A percentile compares a stretch with the other conserved stretches of the same genome.
Evolutionary conservation across 768 basidiomycete genomes (phyloP).

Genomic region (Dentipellis sp.): DNA sequence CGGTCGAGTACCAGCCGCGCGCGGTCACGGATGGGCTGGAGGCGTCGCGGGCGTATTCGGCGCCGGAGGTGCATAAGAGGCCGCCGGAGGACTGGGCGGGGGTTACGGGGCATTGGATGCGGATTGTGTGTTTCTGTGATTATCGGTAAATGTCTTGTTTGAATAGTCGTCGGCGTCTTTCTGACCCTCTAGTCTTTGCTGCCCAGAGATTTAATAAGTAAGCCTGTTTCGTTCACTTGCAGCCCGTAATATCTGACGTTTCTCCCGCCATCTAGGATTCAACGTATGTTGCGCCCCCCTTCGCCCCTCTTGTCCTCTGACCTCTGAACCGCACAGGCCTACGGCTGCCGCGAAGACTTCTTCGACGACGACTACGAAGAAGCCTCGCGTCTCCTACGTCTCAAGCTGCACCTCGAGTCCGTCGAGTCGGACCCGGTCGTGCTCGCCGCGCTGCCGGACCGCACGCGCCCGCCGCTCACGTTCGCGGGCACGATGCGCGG

Average conservation of each 20-base stretch:
- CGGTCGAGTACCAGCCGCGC: constrained; percentile 5
- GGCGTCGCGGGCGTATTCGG: constrained; percentile 44
- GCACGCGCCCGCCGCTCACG: constrained; percentile 20
- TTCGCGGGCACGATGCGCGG: constrained; percentile 23
- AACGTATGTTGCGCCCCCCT: constrained; percentile 17
- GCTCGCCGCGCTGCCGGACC: constrained; percentile 11
- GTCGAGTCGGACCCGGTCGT: constrained; percentile 9
- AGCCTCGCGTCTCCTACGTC: constrained; percentile 53
- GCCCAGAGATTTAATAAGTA: no score
- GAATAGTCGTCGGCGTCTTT: no score
- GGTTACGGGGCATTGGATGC: constrained; percentile 64
- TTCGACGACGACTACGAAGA: constrained; percentile 50
- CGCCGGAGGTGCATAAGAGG: constrained; percentile 29
- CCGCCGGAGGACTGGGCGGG: constrained; percentile 58
- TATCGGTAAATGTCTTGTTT: constrained; percentile 39
- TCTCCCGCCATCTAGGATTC: constrained; percentile 19
- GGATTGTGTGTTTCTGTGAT: constrained; percentile 74
- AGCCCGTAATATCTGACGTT: neutral
- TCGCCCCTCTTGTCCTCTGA: neutral
- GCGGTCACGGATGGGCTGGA: constrained; percentile 29
- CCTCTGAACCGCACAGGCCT: constrained; percentile 6
- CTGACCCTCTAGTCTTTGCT: no score
- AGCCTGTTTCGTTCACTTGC: constrained; percentile 23
- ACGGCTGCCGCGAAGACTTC: constrained; percentile 31
- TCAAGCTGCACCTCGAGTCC: constrained; percentile 41